Base-by-base conservation (phyloP, 225 moss, liverwort and hornwort species). In the Physcomitrellopsis africana region DNA sequence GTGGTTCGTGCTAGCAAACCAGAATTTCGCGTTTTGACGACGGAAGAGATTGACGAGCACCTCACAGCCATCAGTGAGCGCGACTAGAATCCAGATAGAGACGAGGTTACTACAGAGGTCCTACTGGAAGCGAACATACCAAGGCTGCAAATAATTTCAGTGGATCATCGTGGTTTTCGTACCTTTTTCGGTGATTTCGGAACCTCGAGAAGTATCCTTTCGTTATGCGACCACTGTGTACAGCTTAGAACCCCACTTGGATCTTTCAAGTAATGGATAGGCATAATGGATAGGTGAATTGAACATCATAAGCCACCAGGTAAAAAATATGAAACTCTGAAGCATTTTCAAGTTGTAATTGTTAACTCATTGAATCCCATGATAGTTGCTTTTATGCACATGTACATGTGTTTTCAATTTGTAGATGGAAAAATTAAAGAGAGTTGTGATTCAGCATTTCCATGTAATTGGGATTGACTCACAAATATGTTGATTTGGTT, bases 31-130 rank as follows among this genome's bases (percentile, higher is more conserved):
- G 69, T 83, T n/a, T 45, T 83, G 44, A 60, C 79, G 19, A 83
- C 69, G 2, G 82, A 74, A 29, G 79, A 83, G 75, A 78, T 83
- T 44, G 82, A 83, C 10, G 75, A 79, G 60, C 82, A 83, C 60
- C 71, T 83, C 10, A 83, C 82, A 60, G 70, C 82, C 11, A 83
- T 83, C 32, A 83, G 82, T 60, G 82, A 83, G 74, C 78, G 82
- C 1, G 82, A 83, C 69, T 82, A 80, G 74, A 18, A 49, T 17
- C n/a, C 48, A 60, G 13, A 41, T 51, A 10, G 53, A 61, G 41
- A 41, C 54, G 9, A 48, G 63, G 61, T 64, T 26, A 63, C 32
- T 43, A 47, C 6, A 14, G 52, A 72, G 60, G 24, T 78, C 20
- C 12, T 20, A 0, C 60, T 80, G 57, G 44, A 68, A 46, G 52